Base-by-base conservation (phyloP, 2,329 filamentous ascomycete species). In the Leptographium wingfieldii region DNA sequence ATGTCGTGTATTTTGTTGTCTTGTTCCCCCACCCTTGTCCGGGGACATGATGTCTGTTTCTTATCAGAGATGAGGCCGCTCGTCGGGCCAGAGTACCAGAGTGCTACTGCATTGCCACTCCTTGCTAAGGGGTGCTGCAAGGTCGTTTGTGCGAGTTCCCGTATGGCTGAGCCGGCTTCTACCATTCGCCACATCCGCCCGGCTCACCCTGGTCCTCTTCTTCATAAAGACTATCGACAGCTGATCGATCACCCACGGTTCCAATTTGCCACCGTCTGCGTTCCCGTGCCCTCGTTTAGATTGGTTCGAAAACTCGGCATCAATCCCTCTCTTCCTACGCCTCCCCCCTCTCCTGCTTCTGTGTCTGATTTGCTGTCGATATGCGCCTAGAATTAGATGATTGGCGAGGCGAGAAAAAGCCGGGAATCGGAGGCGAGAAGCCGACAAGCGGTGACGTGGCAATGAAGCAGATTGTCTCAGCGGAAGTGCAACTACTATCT, bases 141-240 rank as follows among this genome's bases (percentile, higher is more conserved):
- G 40, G 55, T 56, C 55, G 67, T 71, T 72, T 72, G 73, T 71
- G 73, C 71, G 70, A 66, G 68, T 69, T 71, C 68, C 73, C 73
- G 72, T 70, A 64, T 66, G 66, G 65, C 68, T 67, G 66, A 68
- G 66, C 65, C 62, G 65, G 63, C 59, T 63, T 43, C 58, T 60
- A 62, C 61, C 57, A 59, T 38, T 55, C 60, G 60, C 57, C 60
- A 59, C 59, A 51, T 40, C 46, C 38, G 10, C 22, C 56, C 56
- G 56, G 19, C 3, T 11, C 46, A 29, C 46, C 33, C n/a, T n/a
- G n/a, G 43, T 35, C 55, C 10, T 11, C 29, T 27, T n/a, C 11
- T 10, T 22, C 6, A 16, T 12, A 1, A 5, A 25, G 33, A 38
- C 22, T 12, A 19, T 43, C 33, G 33, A 27, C 33, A 27, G 12